These are phyloP conservation scores for Rhodomyrtus psidioides DNA, from an alignment of 441 rosid genomes.

Conservation along the genomic window DNA sequence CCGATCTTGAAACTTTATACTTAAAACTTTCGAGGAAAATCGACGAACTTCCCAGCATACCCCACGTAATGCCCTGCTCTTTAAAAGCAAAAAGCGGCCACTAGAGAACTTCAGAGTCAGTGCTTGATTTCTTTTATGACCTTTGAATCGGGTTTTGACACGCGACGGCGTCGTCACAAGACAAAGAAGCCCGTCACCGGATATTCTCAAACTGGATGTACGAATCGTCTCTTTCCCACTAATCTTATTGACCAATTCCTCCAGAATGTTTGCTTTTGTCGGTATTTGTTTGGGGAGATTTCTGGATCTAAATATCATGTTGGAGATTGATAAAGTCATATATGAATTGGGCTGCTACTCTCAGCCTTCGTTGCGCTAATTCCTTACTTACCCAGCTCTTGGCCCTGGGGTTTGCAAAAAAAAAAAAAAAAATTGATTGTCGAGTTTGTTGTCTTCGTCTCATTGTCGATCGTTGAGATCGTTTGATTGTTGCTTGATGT, in stretches of 20 bases:
- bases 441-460: neutral
- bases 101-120: neutral
- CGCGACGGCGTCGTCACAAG: neutral
- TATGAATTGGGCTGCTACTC: neutral
- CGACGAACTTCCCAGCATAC: neutral
- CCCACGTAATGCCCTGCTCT: neutral
- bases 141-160: neutral
- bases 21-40: neutral
- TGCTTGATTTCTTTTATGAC: neutral
- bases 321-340: neutral
- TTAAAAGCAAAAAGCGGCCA: neutral
- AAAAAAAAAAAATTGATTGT: neutral
- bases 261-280: neutral
- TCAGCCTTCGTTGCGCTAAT: neutral
- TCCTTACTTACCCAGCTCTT: neutral
- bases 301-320: neutral
- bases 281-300: neutral
- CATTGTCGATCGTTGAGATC: neutral
- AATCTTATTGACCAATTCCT: neutral
- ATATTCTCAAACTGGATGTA: too few species aligned
- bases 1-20: neutral
- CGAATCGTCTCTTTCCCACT: neutral
- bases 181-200: neutral
- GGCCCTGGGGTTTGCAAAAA: neutral
- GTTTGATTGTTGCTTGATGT: neutral